A percentile compares a stretch with the other conserved stretches of the same genome.
Evolutionary conservation across 495 filamentous ascomycete species (phyloP).

Genomic region (Mycothermus thermophilus): DNA sequence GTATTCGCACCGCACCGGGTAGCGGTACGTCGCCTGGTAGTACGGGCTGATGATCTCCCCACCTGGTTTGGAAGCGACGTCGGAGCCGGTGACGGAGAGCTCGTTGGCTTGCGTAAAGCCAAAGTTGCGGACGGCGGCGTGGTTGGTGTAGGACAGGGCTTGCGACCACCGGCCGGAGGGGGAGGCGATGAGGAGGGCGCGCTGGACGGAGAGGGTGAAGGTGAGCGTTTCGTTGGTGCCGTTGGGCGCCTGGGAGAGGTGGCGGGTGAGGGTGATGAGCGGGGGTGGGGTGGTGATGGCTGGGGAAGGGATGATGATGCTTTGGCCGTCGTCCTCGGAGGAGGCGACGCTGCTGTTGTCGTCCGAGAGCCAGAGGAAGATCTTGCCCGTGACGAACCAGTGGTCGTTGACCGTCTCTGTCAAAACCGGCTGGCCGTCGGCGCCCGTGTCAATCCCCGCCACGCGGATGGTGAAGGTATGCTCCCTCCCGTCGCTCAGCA

Average conservation of each 20-base stretch:
- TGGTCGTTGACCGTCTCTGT: constrained; percentile 46
- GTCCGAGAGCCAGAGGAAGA: constrained; percentile 58
- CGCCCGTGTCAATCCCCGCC: constrained; percentile 42
- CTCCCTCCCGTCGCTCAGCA: constrained; percentile 47
- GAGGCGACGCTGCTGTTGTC: constrained; percentile 36
- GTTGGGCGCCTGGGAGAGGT: constrained; percentile 28
- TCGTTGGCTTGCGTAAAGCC: constrained; percentile 50
- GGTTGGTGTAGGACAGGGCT: constrained; percentile 42
- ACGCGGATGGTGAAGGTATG: constrained; percentile 65
- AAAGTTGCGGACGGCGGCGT: constrained; percentile 40
- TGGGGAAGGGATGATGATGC: no score
- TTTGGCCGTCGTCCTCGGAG: no score
- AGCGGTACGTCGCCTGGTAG: constrained; percentile 40
- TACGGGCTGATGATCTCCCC: constrained; percentile 5
- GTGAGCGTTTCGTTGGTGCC: constrained; percentile 47
- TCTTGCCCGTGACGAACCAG: constrained; percentile 74
- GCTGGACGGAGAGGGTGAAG: constrained; percentile 44
- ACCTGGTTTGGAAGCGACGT: constrained; percentile 27
- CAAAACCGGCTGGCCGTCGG: constrained; percentile 30
- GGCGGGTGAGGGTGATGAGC: constrained; percentile 21
- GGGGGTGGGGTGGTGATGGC: constrained; percentile 16
- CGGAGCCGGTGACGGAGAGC: constrained; percentile 46
- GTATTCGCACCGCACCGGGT: constrained; percentile 49
- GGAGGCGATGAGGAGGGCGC: constrained; percentile 42
- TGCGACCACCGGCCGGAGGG: constrained; percentile 48